A percentile compares a stretch with the other conserved stretches of the same genome.
phyloP scores from a whole-genome alignment of 345 rosid genomes.

The Xanthoceras sorbifolium region DNA sequence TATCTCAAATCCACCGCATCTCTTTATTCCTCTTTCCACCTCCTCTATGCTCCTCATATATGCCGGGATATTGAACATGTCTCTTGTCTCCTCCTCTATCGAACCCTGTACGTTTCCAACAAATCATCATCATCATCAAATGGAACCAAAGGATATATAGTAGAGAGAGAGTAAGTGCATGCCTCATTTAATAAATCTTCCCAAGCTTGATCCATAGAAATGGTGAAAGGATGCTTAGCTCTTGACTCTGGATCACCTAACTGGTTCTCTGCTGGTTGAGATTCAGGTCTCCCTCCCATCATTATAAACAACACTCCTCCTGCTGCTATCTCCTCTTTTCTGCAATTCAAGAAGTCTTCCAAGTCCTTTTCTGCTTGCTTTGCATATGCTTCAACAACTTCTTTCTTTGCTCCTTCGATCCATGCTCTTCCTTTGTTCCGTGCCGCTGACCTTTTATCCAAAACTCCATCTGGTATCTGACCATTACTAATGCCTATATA shows the following conservation, averaged over 20 bases:
- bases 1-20: conserved; percentile 56
- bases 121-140: too few relatives aligned
- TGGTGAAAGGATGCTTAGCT: conserved; percentile 60
- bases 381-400: conserved; percentile 52
- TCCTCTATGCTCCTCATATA: conserved; percentile 66
- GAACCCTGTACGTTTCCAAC: conserved; percentile 47
- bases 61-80: conserved; percentile 59
- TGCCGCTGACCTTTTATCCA: conserved; percentile 41
- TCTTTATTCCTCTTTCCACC: conserved; percentile 44
- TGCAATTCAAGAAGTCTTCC: conserved; percentile 47
- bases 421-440: conserved; percentile 64
- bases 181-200: conserved; percentile 62
- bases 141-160: too few relatives aligned
- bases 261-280: conserved; percentile 39
- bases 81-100: conserved; percentile 56
- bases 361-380: conserved; percentile 56
- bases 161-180: not conserved
- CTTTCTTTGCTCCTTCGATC: conserved; percentile 58
- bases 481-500: too few relatives aligned
- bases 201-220: conserved; percentile 67
- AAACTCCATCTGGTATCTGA: conserved; percentile 52
- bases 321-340: conserved; percentile 54
- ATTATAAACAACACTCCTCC: conserved; percentile 60
- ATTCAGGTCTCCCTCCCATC: conserved; percentile 53
- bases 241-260: conserved; percentile 50